Percentiles rank a stretch among this genome's conserved stretches.
Evolutionary conservation across 2,329 filamentous ascomycete species (phyloP).

Genomic region (Tolypocladium ovalisporum): DNA sequence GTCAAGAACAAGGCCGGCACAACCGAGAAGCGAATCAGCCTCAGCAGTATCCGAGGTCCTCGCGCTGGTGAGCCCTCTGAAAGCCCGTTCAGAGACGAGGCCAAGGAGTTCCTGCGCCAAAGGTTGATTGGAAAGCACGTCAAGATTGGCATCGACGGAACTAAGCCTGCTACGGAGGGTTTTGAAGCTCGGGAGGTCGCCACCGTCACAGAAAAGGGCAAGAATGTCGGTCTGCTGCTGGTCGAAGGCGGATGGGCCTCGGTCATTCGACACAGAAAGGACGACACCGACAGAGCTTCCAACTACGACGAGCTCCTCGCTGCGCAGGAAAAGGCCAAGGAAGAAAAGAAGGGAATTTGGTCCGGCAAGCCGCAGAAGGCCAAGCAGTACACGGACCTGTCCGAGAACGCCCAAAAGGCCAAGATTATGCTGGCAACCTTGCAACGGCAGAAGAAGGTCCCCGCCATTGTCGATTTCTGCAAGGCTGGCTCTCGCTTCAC

Average conservation of each 20-base stretch:
- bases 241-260: constrained; percentile 92
- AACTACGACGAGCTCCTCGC: constrained; percentile 85
- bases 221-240: constrained; percentile 73
- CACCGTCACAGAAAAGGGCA: constrained; percentile 71
- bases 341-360: constrained; percentile 91
- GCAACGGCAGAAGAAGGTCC: constrained; percentile 83
- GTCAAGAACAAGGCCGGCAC: constrained; percentile 73
- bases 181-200: constrained; percentile 94
- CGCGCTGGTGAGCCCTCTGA: constrained; percentile 80
- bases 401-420: constrained; percentile 85
- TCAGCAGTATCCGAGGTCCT: constrained; percentile 91
- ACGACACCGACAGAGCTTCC: constrained; percentile 85
- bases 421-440: constrained; percentile 86
- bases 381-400: constrained; percentile 79
- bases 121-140: constrained; percentile 94
- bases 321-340: constrained; percentile 73
- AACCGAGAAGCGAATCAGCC: constrained; percentile 75
- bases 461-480: constrained; percentile 91
- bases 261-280: constrained; percentile 88
- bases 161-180: constrained; percentile 77
- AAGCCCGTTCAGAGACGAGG: constrained; percentile 79
- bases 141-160: constrained; percentile 78
- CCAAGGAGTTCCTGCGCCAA: constrained; percentile 93
- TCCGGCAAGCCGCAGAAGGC: constrained; percentile 75
- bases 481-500: constrained; percentile 95